Evolutionary conservation across 441 rosid genomes (phyloP).

Genomic region (Pelargonium myrrhifolium): DNA sequence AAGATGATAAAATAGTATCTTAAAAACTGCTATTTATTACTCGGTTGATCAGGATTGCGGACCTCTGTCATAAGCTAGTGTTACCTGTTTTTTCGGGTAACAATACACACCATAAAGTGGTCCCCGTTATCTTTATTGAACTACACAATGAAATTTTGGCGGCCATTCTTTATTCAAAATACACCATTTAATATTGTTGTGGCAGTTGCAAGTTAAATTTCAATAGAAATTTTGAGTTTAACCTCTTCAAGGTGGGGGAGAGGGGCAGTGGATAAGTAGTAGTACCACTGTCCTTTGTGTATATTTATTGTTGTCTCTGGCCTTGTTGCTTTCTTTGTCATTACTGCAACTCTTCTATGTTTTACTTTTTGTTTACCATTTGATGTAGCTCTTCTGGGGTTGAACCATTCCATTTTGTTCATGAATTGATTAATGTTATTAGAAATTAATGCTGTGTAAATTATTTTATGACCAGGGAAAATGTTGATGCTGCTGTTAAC

Average conservation of each 20-base stretch:
- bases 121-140: background rate
- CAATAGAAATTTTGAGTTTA: background rate
- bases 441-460: background rate
- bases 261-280: background rate
- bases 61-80: slow-evolving; percentile 1
- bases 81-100: slow-evolving; percentile 1
- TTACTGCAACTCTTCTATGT: background rate
- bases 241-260: slow-evolving; percentile 1
- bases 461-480: too few species aligned
- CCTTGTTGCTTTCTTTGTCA: too few species aligned
- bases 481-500: too few species aligned
- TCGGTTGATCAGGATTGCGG: background rate
- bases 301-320: background rate
- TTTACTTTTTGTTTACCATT: background rate
- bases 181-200: background rate
- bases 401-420: too few species aligned
- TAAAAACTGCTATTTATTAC: background rate
- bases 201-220: background rate
- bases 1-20: too few species aligned
- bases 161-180: background rate
- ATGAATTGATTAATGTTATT: too few species aligned
- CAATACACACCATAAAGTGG: background rate
- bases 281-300: background rate
- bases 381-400: background rate
- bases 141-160: background rate